Evolutionary conservation across 139 green algal genomes (phyloP).

Genomic region (Penium margaritaceum): DNA sequence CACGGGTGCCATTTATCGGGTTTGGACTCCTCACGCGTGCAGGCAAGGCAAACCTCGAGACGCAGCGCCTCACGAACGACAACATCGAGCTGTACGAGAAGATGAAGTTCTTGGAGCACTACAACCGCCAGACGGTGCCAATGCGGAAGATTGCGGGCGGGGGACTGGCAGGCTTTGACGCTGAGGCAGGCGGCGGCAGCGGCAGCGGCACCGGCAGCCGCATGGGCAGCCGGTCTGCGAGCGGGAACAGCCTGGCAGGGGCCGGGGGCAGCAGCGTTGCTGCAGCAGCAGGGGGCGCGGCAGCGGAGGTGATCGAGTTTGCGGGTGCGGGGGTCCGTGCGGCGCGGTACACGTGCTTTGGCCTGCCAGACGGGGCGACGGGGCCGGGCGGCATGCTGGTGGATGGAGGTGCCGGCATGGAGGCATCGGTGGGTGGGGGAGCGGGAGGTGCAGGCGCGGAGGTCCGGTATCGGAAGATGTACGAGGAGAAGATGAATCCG

Average conservation of each 20-base stretch:
- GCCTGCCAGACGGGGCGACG: neutral
- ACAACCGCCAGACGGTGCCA: constrained; percentile 24
- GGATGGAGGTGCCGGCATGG: neutral
- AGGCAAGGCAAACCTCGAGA: too few relatives aligned
- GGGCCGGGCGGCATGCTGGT: too few relatives aligned
- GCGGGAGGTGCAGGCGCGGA: constrained; percentile 53
- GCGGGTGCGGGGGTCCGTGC: neutral
- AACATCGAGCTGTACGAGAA: constrained; percentile 82
- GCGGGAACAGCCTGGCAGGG: neutral
- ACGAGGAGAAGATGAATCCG: constrained; percentile 81
- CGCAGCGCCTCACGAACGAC: constrained; percentile 55
- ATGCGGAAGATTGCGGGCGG: constrained; percentile 4
- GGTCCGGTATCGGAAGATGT: constrained; percentile 68
- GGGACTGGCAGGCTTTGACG: too few relatives aligned
- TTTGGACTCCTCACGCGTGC: too few relatives aligned
- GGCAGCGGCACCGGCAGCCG: too few relatives aligned
- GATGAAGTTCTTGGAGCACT: constrained; percentile 70
- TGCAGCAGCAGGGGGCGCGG: too few relatives aligned
- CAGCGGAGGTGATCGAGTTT: constrained; percentile 18
- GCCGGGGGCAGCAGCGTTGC: too few relatives aligned
- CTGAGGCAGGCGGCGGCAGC: too few relatives aligned
- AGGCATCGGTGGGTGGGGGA: neutral
- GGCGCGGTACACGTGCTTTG: constrained; percentile 19
- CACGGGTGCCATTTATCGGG: too few relatives aligned
- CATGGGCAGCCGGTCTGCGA: too few relatives aligned